A percentile compares a stretch with the other conserved stretches of the same genome.
phyloP scores from a whole-genome alignment of 306 rosid species.

The Ceratonia siliqua region DNA sequence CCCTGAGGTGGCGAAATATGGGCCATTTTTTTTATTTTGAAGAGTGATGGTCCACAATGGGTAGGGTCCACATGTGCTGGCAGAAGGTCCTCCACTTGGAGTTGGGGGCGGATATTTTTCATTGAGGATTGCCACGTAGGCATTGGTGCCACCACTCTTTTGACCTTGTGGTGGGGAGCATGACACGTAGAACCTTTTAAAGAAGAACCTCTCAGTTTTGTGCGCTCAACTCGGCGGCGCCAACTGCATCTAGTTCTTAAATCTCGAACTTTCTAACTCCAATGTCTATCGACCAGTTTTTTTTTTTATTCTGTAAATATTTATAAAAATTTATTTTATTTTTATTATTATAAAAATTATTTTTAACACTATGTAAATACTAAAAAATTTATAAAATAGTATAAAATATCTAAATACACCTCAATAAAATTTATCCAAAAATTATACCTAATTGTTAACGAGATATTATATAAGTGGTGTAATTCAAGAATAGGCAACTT shows the following conservation, averaged over 20 bases:
- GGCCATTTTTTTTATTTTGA: slow-evolving; percentile 37
- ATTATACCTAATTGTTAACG: too few relatives aligned
- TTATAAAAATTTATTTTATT: too few relatives aligned
- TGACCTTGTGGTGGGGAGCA: slow-evolving; percentile 30
- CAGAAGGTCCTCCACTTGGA: neutral
- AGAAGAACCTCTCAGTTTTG: neutral
- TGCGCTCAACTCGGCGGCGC: slow-evolving; percentile 7
- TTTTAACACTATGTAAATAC: too few relatives aligned
- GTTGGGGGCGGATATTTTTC: slow-evolving; percentile 38
- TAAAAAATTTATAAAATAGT: too few relatives aligned
- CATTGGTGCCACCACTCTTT: neutral
- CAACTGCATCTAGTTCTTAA: neutral
- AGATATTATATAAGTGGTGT: too few relatives aligned
- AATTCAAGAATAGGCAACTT: neutral
- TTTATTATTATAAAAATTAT: too few relatives aligned
- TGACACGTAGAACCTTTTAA: slow-evolving; percentile 34
- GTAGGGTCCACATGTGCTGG: slow-evolving; percentile 43
- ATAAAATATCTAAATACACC: too few relatives aligned
- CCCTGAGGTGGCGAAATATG: slow-evolving; percentile 41
- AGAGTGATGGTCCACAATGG: neutral
- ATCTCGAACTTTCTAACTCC: neutral
- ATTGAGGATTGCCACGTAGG: neutral
- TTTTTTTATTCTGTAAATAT: too few relatives aligned
- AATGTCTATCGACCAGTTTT: too few relatives aligned
- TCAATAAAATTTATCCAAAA: too few relatives aligned